Evolutionary conservation across 257 asterid species (phyloP), one percentile per base, ranked within the genome.

Genomic region (Solanum dulcamara): DNA sequence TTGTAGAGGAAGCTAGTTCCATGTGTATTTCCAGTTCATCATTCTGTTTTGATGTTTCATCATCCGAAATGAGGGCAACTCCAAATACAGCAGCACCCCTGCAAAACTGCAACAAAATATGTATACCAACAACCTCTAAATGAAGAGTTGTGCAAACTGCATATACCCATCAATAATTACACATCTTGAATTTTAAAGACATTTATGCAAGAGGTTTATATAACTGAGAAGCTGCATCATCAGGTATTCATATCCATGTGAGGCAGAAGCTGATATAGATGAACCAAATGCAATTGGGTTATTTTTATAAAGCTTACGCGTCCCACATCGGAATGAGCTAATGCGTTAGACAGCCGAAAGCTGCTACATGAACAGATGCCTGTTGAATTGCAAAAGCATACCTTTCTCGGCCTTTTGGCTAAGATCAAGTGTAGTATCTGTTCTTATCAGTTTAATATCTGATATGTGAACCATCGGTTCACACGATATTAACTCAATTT

Each of bases 1-100:
- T 81, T 96, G 98, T 66, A 96, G 86, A n/a, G 98, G 98, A 79
- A 94, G 92, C 85, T n/a, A n/a, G n/a, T n/a, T n/a, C n/a, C n/a
- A n/a, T n/a, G n/a, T 87, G 84, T 85, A 92, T 55, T 83, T 91
- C 92, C 74, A 84, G 84, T 62, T 88, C 88, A 86, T 84, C 81
- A 18, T 89, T 81, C 28, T 85, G 48, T 70, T 71, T 77, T 38
- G 92, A 84, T 17, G 86, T 44, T n/a, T n/a, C n/a, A n/a, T n/a
- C 35, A 98, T 93, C 38, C 89, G 92, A 67, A 94, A 93, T 17
- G 97, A 91, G 66, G 97, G 99, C 62, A 94, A 83, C 72, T 95
- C 99, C n/a, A n/a, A n/a, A n/a, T 68, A 96, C 97, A 15, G 91
- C 92, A 75, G 92, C 96, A 87, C 90, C 93, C 26, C 71, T 83